Evolutionary conservation across 108 stramenopile species (phyloP), one percentile per base, ranked within the genome.

Genomic region (Hondaea fermentalgiana): DNA sequence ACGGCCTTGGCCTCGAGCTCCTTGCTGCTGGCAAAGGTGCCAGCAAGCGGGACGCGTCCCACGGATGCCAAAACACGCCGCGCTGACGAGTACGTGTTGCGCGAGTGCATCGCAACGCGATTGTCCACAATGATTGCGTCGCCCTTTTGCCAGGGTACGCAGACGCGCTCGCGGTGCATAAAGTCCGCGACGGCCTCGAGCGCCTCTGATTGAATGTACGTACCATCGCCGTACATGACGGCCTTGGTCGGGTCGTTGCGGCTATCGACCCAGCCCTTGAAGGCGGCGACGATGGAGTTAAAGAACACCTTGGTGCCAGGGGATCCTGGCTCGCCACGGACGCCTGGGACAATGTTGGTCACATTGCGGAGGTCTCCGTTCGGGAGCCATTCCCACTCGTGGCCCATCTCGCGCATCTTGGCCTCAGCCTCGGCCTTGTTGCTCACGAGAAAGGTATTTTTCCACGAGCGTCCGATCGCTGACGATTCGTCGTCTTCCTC

Each of bases 111-210:
- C 45, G 95, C 94, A 29, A 95, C 89, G 47, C 92, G 90, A 87
- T 96, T 96, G 92, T 96, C 93, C 49, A 96, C 64, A 45, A 95
- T 92, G 72, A 96, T 90, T 57, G 95, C 89, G 71, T 96, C 96
- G 47, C 96, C 94, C 60, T 87, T 91, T 72, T 95, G 89, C 96
- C 96, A 96, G 60, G 90, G 88, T 83, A 95, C 91, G 14, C 92
- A 91, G n/a, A 96, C 94, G 44, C 92, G 92, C 72, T 94, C 91
- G 51, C 91, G 88, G 5, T 95, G 87, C 95, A 95, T 95, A 57
- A 95, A 94, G 6, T 92, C 72, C 19, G 92, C 95, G 69, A 95
- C 94, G 21, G 72, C 93, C 58, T 93, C 72, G 59, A 96, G 64
- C 23, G 93, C 90, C n/a, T 87, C 58, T 16, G 88, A 55, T 60